Percentiles rank a stretch among this genome's conserved stretches.
Evolutionary conservation across 1,284 basidiomycete species (phyloP).

Genomic region (Trametes versicolor): DNA sequence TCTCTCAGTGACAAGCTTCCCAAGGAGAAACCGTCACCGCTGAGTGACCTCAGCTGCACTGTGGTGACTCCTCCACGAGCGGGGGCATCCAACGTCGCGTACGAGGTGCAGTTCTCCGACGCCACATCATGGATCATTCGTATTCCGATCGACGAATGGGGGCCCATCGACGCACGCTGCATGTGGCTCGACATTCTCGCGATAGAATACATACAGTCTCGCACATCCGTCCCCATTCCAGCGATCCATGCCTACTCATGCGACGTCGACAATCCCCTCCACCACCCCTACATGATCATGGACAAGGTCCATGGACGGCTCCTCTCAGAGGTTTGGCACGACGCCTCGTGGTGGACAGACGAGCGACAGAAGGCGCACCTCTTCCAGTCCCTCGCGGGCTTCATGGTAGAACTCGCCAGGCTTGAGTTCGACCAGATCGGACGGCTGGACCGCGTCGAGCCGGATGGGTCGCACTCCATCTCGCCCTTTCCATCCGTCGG

Average conservation of each 20-base stretch:
- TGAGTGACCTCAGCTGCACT: conserved; percentile 1
- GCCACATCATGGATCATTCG: conserved; percentile 6
- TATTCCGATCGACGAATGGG: conserved; percentile 8
- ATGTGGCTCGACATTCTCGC: conserved; percentile 9
- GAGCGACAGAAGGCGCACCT: conserved; percentile 1
- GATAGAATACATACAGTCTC: conserved; percentile 5
- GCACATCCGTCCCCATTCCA: conserved; percentile 8
- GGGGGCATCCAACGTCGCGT: conserved; percentile 8
- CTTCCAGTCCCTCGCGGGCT: conserved; percentile 12
- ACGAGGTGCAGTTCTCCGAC: conserved; percentile 10
- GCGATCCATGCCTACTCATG: conserved; percentile 9
- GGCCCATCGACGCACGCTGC: not conserved
- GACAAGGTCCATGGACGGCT: conserved; percentile 12
- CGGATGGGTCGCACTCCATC: conserved; percentile 3
- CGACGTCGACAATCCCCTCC: conserved; percentile 8
- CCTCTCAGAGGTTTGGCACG: conserved; percentile 4
- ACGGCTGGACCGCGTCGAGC: conserved; percentile 1
- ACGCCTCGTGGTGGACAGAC: conserved; percentile 13
- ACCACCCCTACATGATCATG: conserved; percentile 14
- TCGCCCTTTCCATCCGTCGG: not conserved
- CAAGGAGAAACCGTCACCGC: not conserved
- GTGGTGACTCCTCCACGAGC: not conserved
- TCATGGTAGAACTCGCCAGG: conserved; percentile 7
- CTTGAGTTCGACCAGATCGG: conserved; percentile 20
- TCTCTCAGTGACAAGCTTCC: not conserved